phyloP scores from a whole-genome alignment of 345 rosid species.

The Limnanthes douglasii region DNA sequence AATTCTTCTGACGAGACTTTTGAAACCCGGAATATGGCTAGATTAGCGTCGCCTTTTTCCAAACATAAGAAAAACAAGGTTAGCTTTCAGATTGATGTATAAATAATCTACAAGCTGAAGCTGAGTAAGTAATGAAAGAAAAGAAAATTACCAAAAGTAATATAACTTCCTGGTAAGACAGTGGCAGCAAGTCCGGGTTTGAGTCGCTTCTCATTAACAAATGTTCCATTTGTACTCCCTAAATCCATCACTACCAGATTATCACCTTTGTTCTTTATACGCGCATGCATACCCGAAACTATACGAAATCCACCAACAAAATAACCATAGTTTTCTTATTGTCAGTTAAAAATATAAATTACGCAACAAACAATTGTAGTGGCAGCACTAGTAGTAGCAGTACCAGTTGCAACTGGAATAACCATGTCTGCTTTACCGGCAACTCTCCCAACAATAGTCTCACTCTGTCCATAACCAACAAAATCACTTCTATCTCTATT shows the following conservation, averaged over 20 bases:
- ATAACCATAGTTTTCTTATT: too few relatives aligned
- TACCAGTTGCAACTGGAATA: constrained; percentile 90
- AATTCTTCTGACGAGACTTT: too few relatives aligned
- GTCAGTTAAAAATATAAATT: not conserved
- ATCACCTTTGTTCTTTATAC: constrained; percentile 46
- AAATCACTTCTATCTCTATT: not conserved
- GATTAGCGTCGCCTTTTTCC: too few relatives aligned
- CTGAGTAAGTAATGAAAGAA: too few relatives aligned
- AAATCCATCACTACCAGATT: constrained; percentile 56
- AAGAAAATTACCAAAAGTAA: constrained; percentile 79
- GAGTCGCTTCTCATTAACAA: constrained; percentile 44
- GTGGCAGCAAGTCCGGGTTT: constrained; percentile 46
- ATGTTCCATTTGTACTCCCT: constrained; percentile 88
- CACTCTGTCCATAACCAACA: constrained; percentile 17
- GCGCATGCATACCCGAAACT: constrained; percentile 79
- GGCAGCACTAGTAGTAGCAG: not conserved
- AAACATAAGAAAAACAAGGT: too few relatives aligned
- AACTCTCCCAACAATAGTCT: constrained; percentile 62
- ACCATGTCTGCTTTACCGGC: constrained; percentile 76
- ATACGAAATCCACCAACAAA: constrained; percentile 2
- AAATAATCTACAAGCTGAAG: too few relatives aligned
- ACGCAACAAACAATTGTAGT: not conserved
- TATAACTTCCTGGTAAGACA: constrained; percentile 37
- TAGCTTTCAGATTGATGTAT: too few relatives aligned
- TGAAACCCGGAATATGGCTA: too few relatives aligned